Base-by-base conservation (phyloP, 345 rosid species). In the Eutrema japonicum region DNA sequence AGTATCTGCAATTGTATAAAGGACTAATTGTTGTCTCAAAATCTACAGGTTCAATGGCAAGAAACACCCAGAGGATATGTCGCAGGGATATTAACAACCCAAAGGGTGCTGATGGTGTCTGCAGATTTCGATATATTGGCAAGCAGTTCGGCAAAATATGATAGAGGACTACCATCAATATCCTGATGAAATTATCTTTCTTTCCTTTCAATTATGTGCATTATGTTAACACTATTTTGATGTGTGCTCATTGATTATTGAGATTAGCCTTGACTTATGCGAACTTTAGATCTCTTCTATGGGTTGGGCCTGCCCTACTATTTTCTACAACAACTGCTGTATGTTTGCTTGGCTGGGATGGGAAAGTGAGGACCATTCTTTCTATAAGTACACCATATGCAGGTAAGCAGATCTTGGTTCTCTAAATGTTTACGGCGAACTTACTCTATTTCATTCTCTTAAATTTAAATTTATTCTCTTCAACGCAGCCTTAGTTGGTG, bases 281-380 rank as follows among this genome's bases (percentile, higher is more conserved):
- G 41, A 79, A 90, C 96, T 88, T 80, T 71, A 92, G 99, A 90
- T 92, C 98, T 72, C 88, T 92, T 76, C 79, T 95, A 71, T 95
- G 99, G 99, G 83, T 90, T 81, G 99, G 99, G 53, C 98, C 99
- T 60, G 97, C 98, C 52, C 91, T 95, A 82, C 87, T 92, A 51
- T 95, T 90, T 84, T 92, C 98, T 62, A 95, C 96, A 49, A 84
- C 96, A 47, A 87, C 98, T 73, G 83, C 91, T 63, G 77, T 92
- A 64, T 80, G 96, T 74, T 37, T 95, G 70, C 96, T 95, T 68
- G 99, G 99, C 66, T 95, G 99, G 99, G 99, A 95, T 74, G 97
- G 99, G 63, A 85, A 83, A 80, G 94, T 82, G 72, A 90, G 96
- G 84, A 85, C 93, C 61, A 68, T 92, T 82, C 87, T 92, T 64